These are phyloP conservation scores for Rhynchospora tenuis DNA, from an alignment of 176 grass and related monocot species.

Conservation along the genomic window DNA sequence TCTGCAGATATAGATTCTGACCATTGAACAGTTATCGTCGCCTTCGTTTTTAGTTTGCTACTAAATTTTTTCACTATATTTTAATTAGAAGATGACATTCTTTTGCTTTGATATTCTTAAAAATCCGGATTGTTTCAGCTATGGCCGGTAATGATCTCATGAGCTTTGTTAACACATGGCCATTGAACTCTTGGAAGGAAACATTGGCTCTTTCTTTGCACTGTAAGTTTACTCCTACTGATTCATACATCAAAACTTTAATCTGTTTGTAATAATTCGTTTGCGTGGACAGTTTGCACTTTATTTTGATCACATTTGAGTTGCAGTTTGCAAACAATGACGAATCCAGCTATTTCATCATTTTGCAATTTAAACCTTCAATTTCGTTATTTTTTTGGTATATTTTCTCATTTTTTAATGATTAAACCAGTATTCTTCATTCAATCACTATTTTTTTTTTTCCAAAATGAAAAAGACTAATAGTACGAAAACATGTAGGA, in stretches of 20 bases:
- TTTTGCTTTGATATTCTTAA: slow-evolving; percentile 18
- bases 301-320: background rate
- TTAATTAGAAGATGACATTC: slow-evolving; percentile 1
- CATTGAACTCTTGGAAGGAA: slow-evolving; percentile 92
- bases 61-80: background rate
- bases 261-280: background rate
- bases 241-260: background rate
- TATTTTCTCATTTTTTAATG: too few relatives aligned
- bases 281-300: background rate
- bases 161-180: slow-evolving; percentile 80
- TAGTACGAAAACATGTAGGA: too few relatives aligned
- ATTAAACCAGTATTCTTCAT: too few relatives aligned
- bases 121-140: slow-evolving; percentile 86
- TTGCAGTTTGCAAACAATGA: slow-evolving; percentile 80
- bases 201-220: slow-evolving; percentile 96
- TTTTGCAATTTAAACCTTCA: too few relatives aligned
- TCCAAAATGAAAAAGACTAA: too few relatives aligned
- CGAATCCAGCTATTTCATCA: too few relatives aligned
- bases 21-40: background rate
- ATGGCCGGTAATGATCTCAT: slow-evolving; percentile 93
- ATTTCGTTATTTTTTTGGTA: too few relatives aligned
- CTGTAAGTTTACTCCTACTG: slow-evolving; percentile 50
- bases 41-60: slow-evolving; percentile 10
- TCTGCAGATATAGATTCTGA: background rate
- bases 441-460: too few relatives aligned